These are phyloP conservation scores for Corniculantispora saksenae DNA, from an alignment of 2,329 filamentous ascomycete species.

Conservation along the genomic window DNA sequence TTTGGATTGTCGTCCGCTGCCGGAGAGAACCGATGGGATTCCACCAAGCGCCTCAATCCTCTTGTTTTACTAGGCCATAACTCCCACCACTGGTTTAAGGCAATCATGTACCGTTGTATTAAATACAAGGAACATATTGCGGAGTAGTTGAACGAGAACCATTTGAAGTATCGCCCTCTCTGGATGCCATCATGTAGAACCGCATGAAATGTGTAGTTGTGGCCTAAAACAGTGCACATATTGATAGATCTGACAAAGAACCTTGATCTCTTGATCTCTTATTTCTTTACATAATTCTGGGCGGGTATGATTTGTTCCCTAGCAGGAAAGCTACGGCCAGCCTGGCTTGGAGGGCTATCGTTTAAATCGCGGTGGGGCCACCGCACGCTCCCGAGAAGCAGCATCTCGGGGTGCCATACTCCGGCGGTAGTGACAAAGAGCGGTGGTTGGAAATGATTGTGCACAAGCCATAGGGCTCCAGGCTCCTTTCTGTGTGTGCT, in stretches of 20 bases:
- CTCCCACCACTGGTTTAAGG: too few species aligned
- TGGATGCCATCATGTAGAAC: too few species aligned
- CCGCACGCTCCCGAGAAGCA: neutral
- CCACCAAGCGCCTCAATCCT: neutral
- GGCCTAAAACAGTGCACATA: too few species aligned
- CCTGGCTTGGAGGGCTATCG: neutral
- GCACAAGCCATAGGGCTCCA: neutral
- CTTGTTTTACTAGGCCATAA: too few species aligned
- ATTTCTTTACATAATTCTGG: too few species aligned
- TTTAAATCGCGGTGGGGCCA: neutral
- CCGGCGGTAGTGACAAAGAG: neutral
- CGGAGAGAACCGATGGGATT: neutral
- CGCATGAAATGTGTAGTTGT: too few species aligned
- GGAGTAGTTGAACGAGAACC: neutral
- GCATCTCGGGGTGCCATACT: neutral
- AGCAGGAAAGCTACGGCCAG: neutral
- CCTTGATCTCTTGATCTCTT: too few species aligned
- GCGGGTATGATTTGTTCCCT: too few species aligned
- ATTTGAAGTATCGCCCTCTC: neutral
- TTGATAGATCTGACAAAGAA: too few species aligned
- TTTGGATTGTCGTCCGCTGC: neutral
- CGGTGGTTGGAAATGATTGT: neutral
- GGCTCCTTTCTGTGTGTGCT: neutral
- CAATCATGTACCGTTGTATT: neutral
- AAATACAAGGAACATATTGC: neutral